Conservation (phyloP, 148 eudicot genomes). For the Polygonum aviculare region DNA sequence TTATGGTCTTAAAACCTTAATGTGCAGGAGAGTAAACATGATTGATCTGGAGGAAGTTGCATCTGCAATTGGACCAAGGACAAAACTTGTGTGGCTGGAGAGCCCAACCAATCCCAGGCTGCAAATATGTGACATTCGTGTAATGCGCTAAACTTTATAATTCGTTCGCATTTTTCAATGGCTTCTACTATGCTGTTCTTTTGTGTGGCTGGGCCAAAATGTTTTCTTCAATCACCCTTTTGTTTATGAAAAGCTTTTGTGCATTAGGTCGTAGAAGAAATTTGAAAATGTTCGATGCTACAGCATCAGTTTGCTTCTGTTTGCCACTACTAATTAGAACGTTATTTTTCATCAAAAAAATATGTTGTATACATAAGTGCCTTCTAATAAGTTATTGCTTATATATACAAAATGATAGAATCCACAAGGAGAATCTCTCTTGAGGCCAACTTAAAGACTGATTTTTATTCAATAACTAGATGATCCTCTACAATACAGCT, state of each 20-base stretch:
- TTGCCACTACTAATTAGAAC: no score
- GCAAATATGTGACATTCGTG: slow-evolving; percentile 92
- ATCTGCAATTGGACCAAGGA: slow-evolving; percentile 71
- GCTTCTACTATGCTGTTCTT: neutral
- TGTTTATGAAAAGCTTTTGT: neutral
- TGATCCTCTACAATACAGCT: no score
- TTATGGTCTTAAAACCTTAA: neutral
- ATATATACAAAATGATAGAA: no score
- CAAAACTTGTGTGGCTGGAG: slow-evolving; percentile 99
- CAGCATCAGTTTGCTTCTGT: neutral
- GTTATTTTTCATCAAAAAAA: no score
- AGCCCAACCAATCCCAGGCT: slow-evolving; percentile 95
- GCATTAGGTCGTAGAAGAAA: neutral
- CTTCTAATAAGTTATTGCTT: no score
- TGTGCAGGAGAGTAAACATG: slow-evolving; percentile 61
- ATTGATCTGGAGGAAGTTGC: slow-evolving; percentile 76
- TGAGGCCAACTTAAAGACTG: no score
- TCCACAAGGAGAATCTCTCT: no score
- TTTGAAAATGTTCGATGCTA: neutral
- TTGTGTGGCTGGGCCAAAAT: neutral
- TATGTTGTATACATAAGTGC: no score
- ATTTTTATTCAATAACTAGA: no score
- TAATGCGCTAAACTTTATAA: slow-evolving; percentile 16
- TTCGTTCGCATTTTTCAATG: neutral
- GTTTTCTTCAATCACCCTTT: neutral